A percentile compares a stretch with the other conserved stretches of the same genome.
phyloP scores from a whole-genome alignment of 2,329 filamentous ascomycete species.

The Pseudogymnoascus sp. region DNA sequence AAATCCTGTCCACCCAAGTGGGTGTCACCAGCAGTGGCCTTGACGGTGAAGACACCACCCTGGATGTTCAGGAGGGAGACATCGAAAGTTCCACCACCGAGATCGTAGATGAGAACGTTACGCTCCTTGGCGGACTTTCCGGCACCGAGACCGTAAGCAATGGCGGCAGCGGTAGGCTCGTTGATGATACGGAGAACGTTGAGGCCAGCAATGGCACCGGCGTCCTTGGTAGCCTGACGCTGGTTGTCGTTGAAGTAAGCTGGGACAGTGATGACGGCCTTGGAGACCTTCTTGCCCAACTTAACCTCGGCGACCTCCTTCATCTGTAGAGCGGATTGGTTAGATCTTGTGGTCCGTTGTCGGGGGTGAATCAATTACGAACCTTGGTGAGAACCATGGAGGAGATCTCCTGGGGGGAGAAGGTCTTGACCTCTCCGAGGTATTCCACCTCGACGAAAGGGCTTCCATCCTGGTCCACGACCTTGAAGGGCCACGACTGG shows the following conservation, averaged over 20 bases:
- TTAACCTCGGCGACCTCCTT: slow-evolving; percentile 98
- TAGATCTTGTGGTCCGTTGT: background rate
- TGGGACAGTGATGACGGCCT: slow-evolving; percentile 97
- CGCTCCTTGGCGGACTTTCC: slow-evolving; percentile 97
- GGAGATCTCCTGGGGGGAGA: slow-evolving; percentile 97
- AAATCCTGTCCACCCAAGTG: slow-evolving; percentile 95
- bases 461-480: slow-evolving; percentile 79
- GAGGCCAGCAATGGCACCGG: slow-evolving; percentile 91
- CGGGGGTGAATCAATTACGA: slow-evolving; percentile 25
- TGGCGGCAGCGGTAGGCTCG: slow-evolving; percentile 96
- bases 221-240: slow-evolving; percentile 98
- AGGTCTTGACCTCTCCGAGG: slow-evolving; percentile 87
- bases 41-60: slow-evolving; percentile 98
- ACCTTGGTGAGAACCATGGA: slow-evolving; percentile 99
- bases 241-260: slow-evolving; percentile 99
- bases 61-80: slow-evolving; percentile 98
- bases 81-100: slow-evolving; percentile 99
- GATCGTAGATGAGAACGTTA: slow-evolving; percentile 99
- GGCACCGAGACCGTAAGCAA: slow-evolving; percentile 93
- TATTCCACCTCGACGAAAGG: slow-evolving; percentile 94
- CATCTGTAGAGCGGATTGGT: slow-evolving; percentile 54
- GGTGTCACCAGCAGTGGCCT: slow-evolving; percentile 95
- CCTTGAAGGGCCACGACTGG: slow-evolving; percentile 99
- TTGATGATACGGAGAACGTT: slow-evolving; percentile 99
- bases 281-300: slow-evolving; percentile 97